Evolutionary conservation across 2,329 filamentous ascomycete genomes (phyloP), one percentile per base, ranked within the genome.

Genomic region (Neurospora sp.): DNA sequence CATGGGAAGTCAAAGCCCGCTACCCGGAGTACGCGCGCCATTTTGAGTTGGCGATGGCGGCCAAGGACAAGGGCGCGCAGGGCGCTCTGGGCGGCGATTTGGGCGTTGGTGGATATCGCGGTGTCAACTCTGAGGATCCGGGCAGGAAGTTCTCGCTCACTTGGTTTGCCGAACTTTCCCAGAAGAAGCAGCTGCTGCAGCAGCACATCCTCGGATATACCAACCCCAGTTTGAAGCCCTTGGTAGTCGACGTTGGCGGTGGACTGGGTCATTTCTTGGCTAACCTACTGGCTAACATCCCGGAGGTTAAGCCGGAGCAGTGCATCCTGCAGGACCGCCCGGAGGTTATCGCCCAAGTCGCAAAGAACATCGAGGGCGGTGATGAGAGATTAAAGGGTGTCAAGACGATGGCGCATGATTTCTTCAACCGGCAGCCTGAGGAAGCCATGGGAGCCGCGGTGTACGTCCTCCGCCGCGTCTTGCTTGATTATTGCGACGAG

Each of bases 401-500:
- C 9, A 73, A 71, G 33, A 70, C 74, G 62, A 76, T 78, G 70
- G 73, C 72, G n/a, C 73, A 77, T 68, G 77, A 78, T 68, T 79
- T 79, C 66, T 73, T 77, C 69, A 68, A 67, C 1, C 68, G 70
- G 67, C 76, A 78, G 66, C 75, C 76, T 1, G 73, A 17, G 23
- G 52, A 62, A 7, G 15, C 52, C 13, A n/a, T 10, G 7, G 77
- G 75, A 4, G 77, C 76, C 0, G 38, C 71, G 7, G 72, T 77
- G 8, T 78, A 78, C 70, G 69, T 76, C 66, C 71, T 78, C 33
- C 73, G 75, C 3, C 72, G 76, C 15, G 71, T 77, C n/a, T 71
- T 78, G 5, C 75, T 78, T 42, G 75, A 78, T 68, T 78, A 77
- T 70, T 72, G 75, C 52, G 77, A 78, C 42, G 39, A 67, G 9